These are phyloP conservation scores for Fusarium algeriense DNA, from an alignment of 2,329 filamentous ascomycete genomes.

Conservation along the genomic window DNA sequence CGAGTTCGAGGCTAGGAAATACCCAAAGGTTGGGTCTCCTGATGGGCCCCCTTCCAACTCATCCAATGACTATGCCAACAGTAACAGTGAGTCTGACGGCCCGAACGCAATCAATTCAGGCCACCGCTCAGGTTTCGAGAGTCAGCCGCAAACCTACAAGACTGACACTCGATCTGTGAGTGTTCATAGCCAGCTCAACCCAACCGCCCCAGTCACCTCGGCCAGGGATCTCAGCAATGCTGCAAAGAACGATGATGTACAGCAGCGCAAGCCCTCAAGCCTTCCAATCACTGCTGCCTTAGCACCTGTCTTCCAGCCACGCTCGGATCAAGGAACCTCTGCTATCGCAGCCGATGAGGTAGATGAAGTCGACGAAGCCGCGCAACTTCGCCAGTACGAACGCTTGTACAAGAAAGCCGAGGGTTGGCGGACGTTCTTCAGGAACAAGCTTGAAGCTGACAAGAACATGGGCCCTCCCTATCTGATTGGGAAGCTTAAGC, in stretches of 20 bases:
- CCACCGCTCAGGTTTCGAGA: conserved; percentile 13
- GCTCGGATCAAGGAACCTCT: conserved; percentile 43
- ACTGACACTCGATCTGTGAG: conserved; percentile 33
- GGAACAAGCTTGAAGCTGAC: conserved; percentile 33
- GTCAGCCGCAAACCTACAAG: conserved; percentile 21
- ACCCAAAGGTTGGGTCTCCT: conserved; percentile 53
- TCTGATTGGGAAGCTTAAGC: conserved; percentile 65
- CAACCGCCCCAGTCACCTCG: conserved; percentile 37
- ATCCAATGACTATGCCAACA: conserved; percentile 9
- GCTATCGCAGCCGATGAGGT: conserved; percentile 24
- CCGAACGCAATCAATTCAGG: not conserved
- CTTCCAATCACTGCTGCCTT: conserved; percentile 62
- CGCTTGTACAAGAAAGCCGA: conserved; percentile 28
- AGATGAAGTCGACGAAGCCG: conserved; percentile 21
- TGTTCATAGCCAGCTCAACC: conserved; percentile 49
- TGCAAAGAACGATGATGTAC: conserved; percentile 39
- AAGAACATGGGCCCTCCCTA: conserved; percentile 58
- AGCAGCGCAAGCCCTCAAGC: conserved; percentile 51
- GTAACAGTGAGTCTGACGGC: conserved; percentile 14
- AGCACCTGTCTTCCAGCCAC: conserved; percentile 64
- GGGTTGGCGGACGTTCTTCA: conserved; percentile 42
- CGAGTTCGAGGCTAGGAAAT: conserved; percentile 59
- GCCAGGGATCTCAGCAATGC: conserved; percentile 36
- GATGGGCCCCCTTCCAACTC: conserved; percentile 31
- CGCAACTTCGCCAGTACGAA: conserved; percentile 9